A percentile compares a stretch with the other conserved stretches of the same genome.
Conservation (phyloP, 345 rosid genomes). For the Hevea brasiliensis region DNA sequence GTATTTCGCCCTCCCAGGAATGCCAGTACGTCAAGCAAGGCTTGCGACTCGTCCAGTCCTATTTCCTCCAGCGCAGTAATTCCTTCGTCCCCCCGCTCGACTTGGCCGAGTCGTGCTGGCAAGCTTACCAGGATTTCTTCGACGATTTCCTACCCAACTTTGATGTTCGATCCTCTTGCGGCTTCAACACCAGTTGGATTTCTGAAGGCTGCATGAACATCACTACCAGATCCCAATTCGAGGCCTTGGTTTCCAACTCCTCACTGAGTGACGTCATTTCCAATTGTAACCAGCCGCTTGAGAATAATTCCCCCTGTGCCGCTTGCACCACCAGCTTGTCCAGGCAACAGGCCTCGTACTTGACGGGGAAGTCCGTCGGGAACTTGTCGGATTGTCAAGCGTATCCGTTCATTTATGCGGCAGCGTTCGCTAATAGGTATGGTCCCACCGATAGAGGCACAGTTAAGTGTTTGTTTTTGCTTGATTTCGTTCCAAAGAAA, state of each 20-base stretch:
- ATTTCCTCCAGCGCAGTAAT: conserved; percentile 51
- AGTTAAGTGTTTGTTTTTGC: conserved; percentile 60
- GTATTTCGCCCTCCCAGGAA: conserved; percentile 17
- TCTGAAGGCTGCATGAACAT: conserved; percentile 76
- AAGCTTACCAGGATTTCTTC: conserved; percentile 44
- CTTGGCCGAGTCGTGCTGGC: conserved; percentile 75
- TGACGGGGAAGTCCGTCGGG: conserved; percentile 50
- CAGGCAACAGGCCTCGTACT: conserved; percentile 40
- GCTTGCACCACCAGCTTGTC: conserved; percentile 60
- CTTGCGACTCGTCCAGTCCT: conserved; percentile 70
- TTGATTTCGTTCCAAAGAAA: conserved; percentile 28
- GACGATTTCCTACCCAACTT: conserved; percentile 36
- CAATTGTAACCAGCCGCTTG: conserved; percentile 66
- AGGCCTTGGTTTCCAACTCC: conserved; percentile 37
- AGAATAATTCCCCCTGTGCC: conserved; percentile 70
- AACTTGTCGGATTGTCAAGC: conserved; percentile 67
- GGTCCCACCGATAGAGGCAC: conserved; percentile 75
- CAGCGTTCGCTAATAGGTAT: conserved; percentile 50
- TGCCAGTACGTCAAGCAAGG: conserved; percentile 68
- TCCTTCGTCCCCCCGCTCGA: conserved; percentile 59
- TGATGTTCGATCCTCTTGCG: conserved; percentile 59
- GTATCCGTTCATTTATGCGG: conserved; percentile 69
- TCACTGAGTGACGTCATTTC: conserved; percentile 29
- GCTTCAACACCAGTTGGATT: conserved; percentile 72
- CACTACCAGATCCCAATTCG: conserved; percentile 60